Percentiles rank a stretch among this genome's conserved stretches.
Conservation (phyloP, 495 filamentous ascomycete species). For the Extremus antarcticus region DNA sequence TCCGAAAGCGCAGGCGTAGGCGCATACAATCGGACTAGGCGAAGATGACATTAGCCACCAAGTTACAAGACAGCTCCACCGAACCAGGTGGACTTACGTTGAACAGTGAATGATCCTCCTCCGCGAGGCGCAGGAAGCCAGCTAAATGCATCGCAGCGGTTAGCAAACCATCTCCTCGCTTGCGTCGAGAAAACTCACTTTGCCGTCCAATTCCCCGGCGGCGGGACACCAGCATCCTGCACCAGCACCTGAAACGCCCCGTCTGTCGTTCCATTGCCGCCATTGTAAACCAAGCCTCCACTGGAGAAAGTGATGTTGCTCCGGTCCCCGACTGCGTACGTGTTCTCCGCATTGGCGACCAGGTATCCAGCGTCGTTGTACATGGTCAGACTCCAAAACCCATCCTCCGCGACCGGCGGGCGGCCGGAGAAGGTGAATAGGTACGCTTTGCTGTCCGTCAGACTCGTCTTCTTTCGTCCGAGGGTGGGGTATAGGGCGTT, state of each 20-base stretch:
- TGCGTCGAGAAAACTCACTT: too few species aligned
- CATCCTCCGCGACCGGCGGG: constrained; percentile 20
- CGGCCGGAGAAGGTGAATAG: constrained; percentile 26
- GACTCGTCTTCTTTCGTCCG: neutral
- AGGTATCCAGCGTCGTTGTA: constrained; percentile 24
- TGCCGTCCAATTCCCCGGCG: constrained; percentile 28
- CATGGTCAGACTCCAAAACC: constrained; percentile 33
- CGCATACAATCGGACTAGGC: too few species aligned
- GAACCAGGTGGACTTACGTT: too few species aligned
- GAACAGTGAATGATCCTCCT: too few species aligned
- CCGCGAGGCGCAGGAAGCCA: too few species aligned
- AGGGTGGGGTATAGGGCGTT: constrained; percentile 19
- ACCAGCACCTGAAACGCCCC: constrained; percentile 26
- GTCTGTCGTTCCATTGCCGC: neutral
- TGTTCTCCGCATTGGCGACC: constrained; percentile 22
- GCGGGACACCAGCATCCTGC: constrained; percentile 24
- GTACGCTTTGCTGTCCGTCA: constrained; percentile 7
- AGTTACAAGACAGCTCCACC: too few species aligned
- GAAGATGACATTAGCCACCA: too few species aligned
- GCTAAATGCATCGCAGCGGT: too few species aligned
- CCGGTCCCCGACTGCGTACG: constrained; percentile 25
- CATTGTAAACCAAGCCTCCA: constrained; percentile 24
- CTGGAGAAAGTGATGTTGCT: constrained; percentile 29
- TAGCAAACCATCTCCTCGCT: too few species aligned
- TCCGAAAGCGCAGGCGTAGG: too few species aligned